These are phyloP conservation scores for Fusarium avenaceum DNA, from an alignment of 2,329 filamentous ascomycete species.

Conservation along the genomic window DNA sequence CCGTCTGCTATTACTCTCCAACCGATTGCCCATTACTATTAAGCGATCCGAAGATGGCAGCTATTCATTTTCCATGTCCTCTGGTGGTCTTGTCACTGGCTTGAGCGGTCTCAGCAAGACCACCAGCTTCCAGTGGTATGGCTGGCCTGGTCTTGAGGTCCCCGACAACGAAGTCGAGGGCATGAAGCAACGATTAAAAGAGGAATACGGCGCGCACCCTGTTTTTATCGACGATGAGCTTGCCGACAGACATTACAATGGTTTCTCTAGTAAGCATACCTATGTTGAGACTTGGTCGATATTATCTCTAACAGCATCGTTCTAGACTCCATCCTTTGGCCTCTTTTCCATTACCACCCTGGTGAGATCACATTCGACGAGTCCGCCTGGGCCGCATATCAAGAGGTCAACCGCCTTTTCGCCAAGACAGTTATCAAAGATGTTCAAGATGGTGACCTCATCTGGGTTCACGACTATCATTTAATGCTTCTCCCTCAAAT, in stretches of 20 bases:
- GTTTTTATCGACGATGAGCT: conserved; percentile 95
- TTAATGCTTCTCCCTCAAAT: conserved; percentile 96
- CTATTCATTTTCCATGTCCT: conserved; percentile 96
- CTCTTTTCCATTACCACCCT: conserved; percentile 98
- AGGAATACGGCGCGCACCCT: conserved; percentile 89
- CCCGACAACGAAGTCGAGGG: conserved; percentile 83
- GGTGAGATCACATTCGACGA: conserved; percentile 99
- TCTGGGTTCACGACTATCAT: conserved; percentile 99
- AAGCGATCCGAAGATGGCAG: conserved; percentile 92
- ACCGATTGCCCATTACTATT: conserved; percentile 95
- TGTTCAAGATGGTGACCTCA: conserved; percentile 91
- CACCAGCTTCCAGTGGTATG: conserved; percentile 98
- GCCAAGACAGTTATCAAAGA: conserved; percentile 88
- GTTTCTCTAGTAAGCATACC: conserved; percentile 85
- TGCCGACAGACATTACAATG: conserved; percentile 96
- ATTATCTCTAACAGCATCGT: conserved; percentile 19
- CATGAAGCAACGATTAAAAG: conserved; percentile 82
- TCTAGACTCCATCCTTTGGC: conserved; percentile 95
- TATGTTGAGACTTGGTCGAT: not conserved
- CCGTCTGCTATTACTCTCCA: conserved; percentile 87
- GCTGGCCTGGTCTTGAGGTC: conserved; percentile 94
- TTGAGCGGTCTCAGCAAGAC: conserved; percentile 92
- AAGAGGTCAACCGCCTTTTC: conserved; percentile 92
- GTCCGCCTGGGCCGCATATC: conserved; percentile 92
- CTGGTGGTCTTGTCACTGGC: conserved; percentile 93